Conservation (phyloP, 228 moss, liverwort and hornwort genomes). For the Sphagnum magellanicum region DNA sequence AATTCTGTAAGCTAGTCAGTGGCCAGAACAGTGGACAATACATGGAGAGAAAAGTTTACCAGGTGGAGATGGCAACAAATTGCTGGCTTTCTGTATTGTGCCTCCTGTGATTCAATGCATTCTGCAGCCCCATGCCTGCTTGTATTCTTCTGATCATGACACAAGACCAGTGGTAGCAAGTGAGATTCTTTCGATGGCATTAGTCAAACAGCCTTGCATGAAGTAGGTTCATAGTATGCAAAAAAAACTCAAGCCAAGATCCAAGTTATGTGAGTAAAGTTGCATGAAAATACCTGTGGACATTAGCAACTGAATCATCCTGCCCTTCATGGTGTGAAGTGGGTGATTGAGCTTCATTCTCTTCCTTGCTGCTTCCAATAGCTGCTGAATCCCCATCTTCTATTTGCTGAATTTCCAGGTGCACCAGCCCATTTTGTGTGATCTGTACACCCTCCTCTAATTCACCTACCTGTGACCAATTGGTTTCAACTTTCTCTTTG, state of each 20-base stretch:
- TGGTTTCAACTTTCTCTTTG: constrained; percentile 1
- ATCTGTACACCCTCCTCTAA: too few species aligned
- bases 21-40: too few species aligned
- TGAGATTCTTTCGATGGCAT: not conserved
- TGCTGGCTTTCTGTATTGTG: constrained; percentile 1
- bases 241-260: not conserved
- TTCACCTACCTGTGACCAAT: too few species aligned
- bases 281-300: not conserved
- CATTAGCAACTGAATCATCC: constrained; percentile 2
- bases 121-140: not conserved
- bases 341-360: not conserved
- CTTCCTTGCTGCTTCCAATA: not conserved
- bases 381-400: constrained; percentile 10
- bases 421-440: too few species aligned
- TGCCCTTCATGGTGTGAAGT: not conserved
- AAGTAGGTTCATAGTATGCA: not conserved
- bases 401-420: constrained; percentile 4
- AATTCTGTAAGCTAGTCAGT: too few species aligned
- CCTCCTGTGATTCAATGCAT: not conserved
- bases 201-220: not conserved
- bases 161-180: not conserved
- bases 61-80: constrained; percentile 1
- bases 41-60: not conserved
- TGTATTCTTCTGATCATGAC: not conserved
- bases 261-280: not conserved